Evolutionary conservation across 306 rosid genomes (phyloP), one percentile per base, ranked within the genome.

Genomic region (Malus fusca): DNA sequence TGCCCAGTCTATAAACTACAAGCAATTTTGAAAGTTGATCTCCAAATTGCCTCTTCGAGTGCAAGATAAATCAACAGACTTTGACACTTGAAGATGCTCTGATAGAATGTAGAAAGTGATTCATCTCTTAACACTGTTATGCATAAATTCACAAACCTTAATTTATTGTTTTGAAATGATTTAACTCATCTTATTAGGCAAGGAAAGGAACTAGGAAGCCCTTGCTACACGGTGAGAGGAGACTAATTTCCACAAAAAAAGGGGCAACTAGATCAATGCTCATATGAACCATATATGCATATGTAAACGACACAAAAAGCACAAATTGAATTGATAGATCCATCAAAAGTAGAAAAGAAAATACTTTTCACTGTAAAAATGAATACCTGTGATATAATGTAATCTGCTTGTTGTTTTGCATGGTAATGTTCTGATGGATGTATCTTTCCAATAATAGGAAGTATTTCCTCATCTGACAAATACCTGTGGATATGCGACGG

Each of bases 361-460:
- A 43, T n/a, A 46, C 58, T 59, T 58, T 31, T 48, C 23, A 62
- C 8, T 63, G 55, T 61, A 21, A 79, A 15, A 80, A 73, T 75
- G 48, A 69, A 63, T 85, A 90, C 99, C 97, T 95, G 99, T 23
- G 95, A 88, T 81, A 92, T 76, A 69, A 92, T 88, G 76, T 95
- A 95, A 74, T 92, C 97, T 79, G 97, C 90, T 78, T 95, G 99
- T 69, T 95, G 99, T 78, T 89, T 90, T 9, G 99, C 99, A 78
- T 92, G 90, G 83, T 95, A 95, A 77, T 73, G 96, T 84, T 95
- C 99, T 14, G 99, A 88, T 43, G 99, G 99, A 85, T 95, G 99
- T 53, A 95, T 90, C 75, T 92, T 95, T 82, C 85, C 99, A 76
- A 95, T 89, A 78, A 95, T 77, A 77, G 97, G 90, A 59, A 95